Conservation (phyloP, 495 filamentous ascomycete genomes). For the Podospora australis region DNA sequence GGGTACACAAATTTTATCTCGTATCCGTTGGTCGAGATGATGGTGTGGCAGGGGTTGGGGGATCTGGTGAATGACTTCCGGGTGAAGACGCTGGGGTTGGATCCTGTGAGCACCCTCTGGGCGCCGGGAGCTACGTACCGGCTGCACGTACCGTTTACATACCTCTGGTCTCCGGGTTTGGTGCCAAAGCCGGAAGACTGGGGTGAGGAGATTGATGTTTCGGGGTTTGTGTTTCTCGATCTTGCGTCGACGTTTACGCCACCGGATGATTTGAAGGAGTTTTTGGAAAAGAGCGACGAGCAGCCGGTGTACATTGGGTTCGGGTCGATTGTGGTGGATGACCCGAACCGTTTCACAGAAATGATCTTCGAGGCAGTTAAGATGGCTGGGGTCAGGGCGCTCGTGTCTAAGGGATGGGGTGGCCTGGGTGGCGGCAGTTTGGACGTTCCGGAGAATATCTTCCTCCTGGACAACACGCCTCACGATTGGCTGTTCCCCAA, state of each 20-base stretch:
- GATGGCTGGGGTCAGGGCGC: constrained; percentile 51
- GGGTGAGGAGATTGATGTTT: constrained; percentile 62
- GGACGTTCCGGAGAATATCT: constrained; percentile 51
- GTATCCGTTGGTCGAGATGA: constrained; percentile 69
- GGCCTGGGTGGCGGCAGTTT: constrained; percentile 49
- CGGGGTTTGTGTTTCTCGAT: constrained; percentile 69
- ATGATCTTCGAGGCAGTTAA: constrained; percentile 58
- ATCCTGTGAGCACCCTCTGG: constrained; percentile 59
- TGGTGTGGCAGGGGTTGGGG: constrained; percentile 75
- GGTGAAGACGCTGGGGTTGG: constrained; percentile 56
- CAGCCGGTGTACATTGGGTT: constrained; percentile 59
- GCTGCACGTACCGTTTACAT: constrained; percentile 67
- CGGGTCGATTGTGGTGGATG: constrained; percentile 63
- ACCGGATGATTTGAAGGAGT: constrained; percentile 52
- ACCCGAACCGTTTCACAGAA: constrained; percentile 54
- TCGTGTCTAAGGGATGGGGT: constrained; percentile 64
- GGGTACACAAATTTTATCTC: constrained; percentile 64
- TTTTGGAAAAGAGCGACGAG: constrained; percentile 46
- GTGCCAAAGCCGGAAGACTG: constrained; percentile 75
- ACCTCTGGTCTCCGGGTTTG: constrained; percentile 76
- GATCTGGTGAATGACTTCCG: constrained; percentile 71
- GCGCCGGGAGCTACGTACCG: constrained; percentile 58
- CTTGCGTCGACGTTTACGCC: constrained; percentile 60
- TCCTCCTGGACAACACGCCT: constrained; percentile 58
- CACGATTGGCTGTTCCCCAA: constrained; percentile 65